These are phyloP conservation scores for Emericellopsis cladophorae DNA, from an alignment of 2,329 filamentous ascomycete species.

Conservation along the genomic window DNA sequence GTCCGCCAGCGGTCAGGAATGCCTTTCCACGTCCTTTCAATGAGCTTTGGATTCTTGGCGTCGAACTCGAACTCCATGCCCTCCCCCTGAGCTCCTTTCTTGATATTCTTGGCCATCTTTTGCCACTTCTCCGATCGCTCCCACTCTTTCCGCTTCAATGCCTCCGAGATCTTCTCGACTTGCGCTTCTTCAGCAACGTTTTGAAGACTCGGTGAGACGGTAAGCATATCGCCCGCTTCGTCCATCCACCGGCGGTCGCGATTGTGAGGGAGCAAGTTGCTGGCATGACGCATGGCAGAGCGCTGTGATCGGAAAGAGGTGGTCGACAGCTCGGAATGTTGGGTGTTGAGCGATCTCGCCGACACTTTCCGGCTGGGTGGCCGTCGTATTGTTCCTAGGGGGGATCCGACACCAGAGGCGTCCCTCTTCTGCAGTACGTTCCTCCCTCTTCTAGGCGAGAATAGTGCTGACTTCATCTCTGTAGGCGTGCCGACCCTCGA, in stretches of 20 bases:
- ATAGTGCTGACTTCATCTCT: conserved; percentile 26
- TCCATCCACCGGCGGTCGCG: conserved; percentile 48
- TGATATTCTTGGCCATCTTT: conserved; percentile 48
- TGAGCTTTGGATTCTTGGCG: conserved; percentile 66
- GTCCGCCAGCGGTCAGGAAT: conserved; percentile 93
- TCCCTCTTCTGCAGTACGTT: conserved; percentile 29
- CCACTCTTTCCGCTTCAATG: conserved; percentile 49
- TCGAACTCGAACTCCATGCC: conserved; percentile 70
- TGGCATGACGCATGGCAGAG: conserved; percentile 42
- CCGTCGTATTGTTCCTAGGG: conserved; percentile 22
- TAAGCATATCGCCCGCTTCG: conserved; percentile 55
- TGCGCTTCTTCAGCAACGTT: conserved; percentile 43
- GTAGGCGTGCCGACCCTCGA: conserved; percentile 27
- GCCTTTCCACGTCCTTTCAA: conserved; percentile 92
- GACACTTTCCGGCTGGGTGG: conserved; percentile 42
- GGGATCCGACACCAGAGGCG: conserved; percentile 18
- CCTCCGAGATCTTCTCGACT: conserved; percentile 37
- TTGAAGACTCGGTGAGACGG: conserved; percentile 41
- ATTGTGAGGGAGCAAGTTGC: conserved; percentile 48
- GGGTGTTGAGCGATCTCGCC: conserved; percentile 44
- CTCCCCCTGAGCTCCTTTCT: conserved; percentile 34
- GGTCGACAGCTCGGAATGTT: conserved; percentile 37
- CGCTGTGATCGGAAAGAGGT: conserved; percentile 39
- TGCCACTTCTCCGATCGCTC: conserved; percentile 55
- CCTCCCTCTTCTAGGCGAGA: conserved; percentile 28